Evolutionary conservation across 2,329 filamentous ascomycete genomes (phyloP), one percentile per base, ranked within the genome.

Genomic region (Colletotrichum endophyticum): DNA sequence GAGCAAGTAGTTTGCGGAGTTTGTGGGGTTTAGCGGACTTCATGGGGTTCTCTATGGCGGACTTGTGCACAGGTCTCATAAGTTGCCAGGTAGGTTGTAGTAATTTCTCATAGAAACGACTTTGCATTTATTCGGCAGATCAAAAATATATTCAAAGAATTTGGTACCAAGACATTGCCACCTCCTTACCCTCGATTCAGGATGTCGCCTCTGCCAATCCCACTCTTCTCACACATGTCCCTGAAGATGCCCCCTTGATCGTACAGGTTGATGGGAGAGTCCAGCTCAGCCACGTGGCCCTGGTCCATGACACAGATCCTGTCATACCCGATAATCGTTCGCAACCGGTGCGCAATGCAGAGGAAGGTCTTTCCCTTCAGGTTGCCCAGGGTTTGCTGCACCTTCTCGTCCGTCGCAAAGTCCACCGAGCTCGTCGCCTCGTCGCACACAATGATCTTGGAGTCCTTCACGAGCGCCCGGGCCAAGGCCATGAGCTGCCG

Each of bases 261-360:
- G 84, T 91, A 95, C 32, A 95, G 83, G 9, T 82, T 85, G 72
- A 91, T 79, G 5, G 93, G 93, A 9, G 87, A 87, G 80, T 92
- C 94, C 73, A 95, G 84, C 85, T 95, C 94, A 1, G 90, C 92
- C 79, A 95, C 94, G 19, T 84, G 82, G 2, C 94, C 94, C 70
- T 89, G 85, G 77, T 95, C 93, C 92, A 96, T 94, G 67, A 95
- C 94, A 76, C 92, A 92, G 78, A 95, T 94, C 16, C 93, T 88
- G 82, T 95, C 94, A 81, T 95, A 95, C 39, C 89, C 88, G 72
- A 95, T 91, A 74, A 95, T 94, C 0, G 94, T 95, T 82, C 91
- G 91, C 9, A 82, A 73, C 7, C 80, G 72, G 36, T 79, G 72
- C 22, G 94, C 94, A 82, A 95, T 95, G 94, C 75, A 95, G 94